Conservation (phyloP, 2,329 filamentous ascomycete species). For the Byssoonygena ceratinophila region DNA sequence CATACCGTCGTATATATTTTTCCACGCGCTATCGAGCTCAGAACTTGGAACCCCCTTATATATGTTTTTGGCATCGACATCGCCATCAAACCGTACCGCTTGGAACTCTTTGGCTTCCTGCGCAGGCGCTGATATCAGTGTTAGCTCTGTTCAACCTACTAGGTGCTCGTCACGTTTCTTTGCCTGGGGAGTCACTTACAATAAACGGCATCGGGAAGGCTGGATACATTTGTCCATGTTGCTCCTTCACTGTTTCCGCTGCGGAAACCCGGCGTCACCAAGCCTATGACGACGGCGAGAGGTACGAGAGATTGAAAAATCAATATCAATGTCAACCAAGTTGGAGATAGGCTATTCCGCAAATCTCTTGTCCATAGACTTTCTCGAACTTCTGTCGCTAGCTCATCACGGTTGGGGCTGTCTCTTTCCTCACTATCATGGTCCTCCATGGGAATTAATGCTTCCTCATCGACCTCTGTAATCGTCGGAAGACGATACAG, state of each 20-base stretch:
- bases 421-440: not conserved
- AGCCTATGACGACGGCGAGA: not conserved
- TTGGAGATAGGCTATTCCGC: not conserved
- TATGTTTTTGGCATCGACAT: slow-evolving; percentile 7
- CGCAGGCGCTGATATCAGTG: slow-evolving; percentile 8
- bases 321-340: not conserved
- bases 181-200: not conserved
- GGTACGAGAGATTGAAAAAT: not conserved
- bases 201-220: not conserved
- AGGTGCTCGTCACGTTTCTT: not conserved
- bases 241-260: not conserved
- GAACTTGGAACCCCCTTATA: slow-evolving; percentile 12
- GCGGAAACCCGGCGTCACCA: not conserved
- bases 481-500: not conserved
- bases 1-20: slow-evolving; percentile 14
- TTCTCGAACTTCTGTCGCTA: not conserved
- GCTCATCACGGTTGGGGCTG: not conserved
- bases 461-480: not conserved
- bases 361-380: not conserved
- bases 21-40: slow-evolving; percentile 14
- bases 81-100: slow-evolving; percentile 13
- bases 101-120: not conserved
- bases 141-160: not conserved
- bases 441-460: not conserved
- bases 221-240: not conserved